Conservation (phyloP, 2,329 filamentous ascomycete species). For the Chaetomium sp. region DNA sequence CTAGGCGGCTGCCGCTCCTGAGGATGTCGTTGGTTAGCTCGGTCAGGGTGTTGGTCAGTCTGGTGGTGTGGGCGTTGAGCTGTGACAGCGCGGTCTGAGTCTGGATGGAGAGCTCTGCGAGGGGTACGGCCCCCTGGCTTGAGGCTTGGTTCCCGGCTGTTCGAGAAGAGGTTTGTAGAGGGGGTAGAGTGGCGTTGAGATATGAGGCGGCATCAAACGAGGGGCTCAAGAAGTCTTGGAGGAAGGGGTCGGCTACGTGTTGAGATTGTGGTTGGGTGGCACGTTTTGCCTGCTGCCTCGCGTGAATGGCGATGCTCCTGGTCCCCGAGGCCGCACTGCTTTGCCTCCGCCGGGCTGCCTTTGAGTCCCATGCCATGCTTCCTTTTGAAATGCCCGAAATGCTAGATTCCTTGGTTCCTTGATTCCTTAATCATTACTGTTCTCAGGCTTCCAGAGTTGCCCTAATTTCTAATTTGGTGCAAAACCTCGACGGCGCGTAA, state of each 20-base stretch:
- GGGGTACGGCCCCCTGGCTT: conserved; percentile 51
- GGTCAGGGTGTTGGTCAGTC: conserved; percentile 78
- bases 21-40: conserved; percentile 94
- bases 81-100: conserved; percentile 84
- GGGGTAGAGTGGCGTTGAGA: conserved; percentile 76
- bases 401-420: background rate
- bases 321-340: conserved; percentile 47
- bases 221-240: conserved; percentile 73
- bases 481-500: too few species aligned
- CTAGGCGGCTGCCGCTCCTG: conserved; percentile 80
- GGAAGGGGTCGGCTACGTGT: conserved; percentile 70
- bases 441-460: too few species aligned
- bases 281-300: conserved; percentile 43
- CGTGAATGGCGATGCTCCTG: conserved; percentile 46
- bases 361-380: conserved; percentile 46
- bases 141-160: conserved; percentile 30
- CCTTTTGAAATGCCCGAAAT: too few species aligned
- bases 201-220: conserved; percentile 83
- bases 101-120: conserved; percentile 77
- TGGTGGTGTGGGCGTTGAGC: conserved; percentile 83
- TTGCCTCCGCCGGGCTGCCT: conserved; percentile 49
- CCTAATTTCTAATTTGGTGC: too few species aligned
- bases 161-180: conserved; percentile 54
- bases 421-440: too few species aligned
- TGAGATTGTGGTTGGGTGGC: conserved; percentile 52